These are phyloP conservation scores for Trametes gibbosa DNA, from an alignment of 768 basidiomycete species.

Conservation along the genomic window DNA sequence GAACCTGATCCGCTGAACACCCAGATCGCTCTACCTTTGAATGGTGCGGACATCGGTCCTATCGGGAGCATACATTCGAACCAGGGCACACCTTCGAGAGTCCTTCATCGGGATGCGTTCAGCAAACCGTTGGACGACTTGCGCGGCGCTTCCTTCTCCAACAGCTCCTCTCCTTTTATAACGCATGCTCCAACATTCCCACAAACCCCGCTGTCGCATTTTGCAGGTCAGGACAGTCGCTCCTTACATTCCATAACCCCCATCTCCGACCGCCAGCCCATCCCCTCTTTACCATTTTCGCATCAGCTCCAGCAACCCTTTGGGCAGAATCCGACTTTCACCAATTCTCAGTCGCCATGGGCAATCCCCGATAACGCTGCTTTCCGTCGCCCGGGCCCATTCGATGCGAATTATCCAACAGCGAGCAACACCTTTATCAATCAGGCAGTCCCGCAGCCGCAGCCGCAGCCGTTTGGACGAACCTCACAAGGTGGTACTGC, in stretches of 20 bases:
- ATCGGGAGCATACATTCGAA: conserved; percentile 16
- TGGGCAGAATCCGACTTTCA: conserved; percentile 8
- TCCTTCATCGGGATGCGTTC: conserved; percentile 23
- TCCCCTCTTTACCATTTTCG: conserved; percentile 5
- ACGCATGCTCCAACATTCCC: conserved; percentile 22
- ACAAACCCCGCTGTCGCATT: conserved; percentile 19
- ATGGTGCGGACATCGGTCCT: conserved; percentile 15
- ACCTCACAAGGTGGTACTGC: conserved; percentile 16
- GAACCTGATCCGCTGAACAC: background rate
- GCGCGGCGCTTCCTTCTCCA: conserved; percentile 18
- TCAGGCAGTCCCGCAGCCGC: conserved; percentile 22
- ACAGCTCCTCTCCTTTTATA: conserved; percentile 17
- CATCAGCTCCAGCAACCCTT: conserved; percentile 23
- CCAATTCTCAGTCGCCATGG: conserved; percentile 22
- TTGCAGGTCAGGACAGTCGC: conserved; percentile 18
- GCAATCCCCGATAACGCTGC: conserved; percentile 14
- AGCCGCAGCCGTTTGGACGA: conserved; percentile 19
- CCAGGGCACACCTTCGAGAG: conserved; percentile 16
- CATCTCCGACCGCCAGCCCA: conserved; percentile 24
- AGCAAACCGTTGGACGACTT: conserved; percentile 16
- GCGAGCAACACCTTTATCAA: conserved; percentile 34
- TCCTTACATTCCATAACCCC: conserved; percentile 23
- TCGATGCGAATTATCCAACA: conserved; percentile 45
- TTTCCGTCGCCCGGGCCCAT: conserved; percentile 37
- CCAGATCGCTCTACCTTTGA: background rate